phyloP scores from a whole-genome alignment of 768 basidiomycete species.

The Psilocybe tampanensis region DNA sequence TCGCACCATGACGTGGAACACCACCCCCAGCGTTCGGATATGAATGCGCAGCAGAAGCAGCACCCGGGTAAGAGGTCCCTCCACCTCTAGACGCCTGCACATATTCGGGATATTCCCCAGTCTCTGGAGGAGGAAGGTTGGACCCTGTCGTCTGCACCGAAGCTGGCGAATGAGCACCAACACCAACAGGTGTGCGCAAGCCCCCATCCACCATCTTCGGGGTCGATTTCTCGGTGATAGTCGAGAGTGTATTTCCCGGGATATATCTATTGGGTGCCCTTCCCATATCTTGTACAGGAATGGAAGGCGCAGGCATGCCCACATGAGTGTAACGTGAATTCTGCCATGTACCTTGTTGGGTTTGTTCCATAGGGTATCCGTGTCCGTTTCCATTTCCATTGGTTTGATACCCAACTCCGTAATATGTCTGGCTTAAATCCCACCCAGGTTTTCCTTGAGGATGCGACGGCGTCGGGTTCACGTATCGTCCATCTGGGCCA shows the following conservation, averaged over 20 bases:
- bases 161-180: not conserved
- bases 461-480: not conserved
- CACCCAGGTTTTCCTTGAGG: not conserved
- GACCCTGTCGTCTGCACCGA: not conserved
- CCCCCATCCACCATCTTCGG: slow-evolving; percentile 21
- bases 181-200: not conserved
- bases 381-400: not conserved
- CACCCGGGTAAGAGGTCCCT: too few relatives aligned
- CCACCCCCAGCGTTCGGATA: not conserved
- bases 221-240: slow-evolving; percentile 32
- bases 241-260: slow-evolving; percentile 27
- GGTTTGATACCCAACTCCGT: not conserved
- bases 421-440: not conserved
- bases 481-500: not conserved
- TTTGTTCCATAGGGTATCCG: slow-evolving; percentile 9
- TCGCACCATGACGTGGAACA: not conserved
- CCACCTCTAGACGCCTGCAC: too few relatives aligned
- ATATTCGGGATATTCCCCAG: not conserved
- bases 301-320: slow-evolving; percentile 17
- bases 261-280: slow-evolving; percentile 24
- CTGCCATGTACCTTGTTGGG: slow-evolving; percentile 15
- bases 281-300: not conserved
- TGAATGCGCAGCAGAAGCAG: not conserved
- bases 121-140: not conserved
- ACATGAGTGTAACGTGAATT: slow-evolving; percentile 20